phyloP scores from a whole-genome alignment of 495 filamentous ascomycete genomes.

The Platismatia glauca region DNA sequence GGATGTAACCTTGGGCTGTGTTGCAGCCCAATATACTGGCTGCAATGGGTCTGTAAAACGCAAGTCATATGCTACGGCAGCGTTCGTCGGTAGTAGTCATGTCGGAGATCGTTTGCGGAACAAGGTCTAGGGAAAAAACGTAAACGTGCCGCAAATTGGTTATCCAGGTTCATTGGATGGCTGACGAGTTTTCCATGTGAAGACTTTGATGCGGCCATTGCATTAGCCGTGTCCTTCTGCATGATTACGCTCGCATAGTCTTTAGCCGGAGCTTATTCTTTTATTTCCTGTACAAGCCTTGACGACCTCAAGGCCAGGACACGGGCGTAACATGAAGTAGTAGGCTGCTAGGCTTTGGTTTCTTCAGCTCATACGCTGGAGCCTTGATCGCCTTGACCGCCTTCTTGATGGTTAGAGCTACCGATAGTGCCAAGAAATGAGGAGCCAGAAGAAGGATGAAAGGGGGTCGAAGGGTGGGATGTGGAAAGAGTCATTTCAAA shows the following conservation, averaged over 20 bases:
- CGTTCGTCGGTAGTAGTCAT: not conserved
- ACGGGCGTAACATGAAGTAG: constrained; percentile 6
- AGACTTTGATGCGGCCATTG: not conserved
- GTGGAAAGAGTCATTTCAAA: not conserved
- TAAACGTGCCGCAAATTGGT: not conserved
- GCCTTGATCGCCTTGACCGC: not conserved
- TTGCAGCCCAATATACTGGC: constrained; percentile 7
- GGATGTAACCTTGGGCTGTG: constrained; percentile 12
- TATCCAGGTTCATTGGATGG: not conserved
- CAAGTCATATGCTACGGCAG: not conserved
- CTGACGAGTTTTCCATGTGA: not conserved
- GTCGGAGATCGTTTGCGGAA: constrained; percentile 1
- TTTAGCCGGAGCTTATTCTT: not conserved
- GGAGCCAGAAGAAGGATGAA: not conserved
- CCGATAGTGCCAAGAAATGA: constrained; percentile 5
- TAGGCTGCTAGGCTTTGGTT: constrained; percentile 5
- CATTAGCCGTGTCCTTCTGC: constrained; percentile 6
- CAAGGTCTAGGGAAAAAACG: constrained; percentile 2
- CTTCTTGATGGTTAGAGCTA: not conserved
- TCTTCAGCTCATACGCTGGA: not conserved
- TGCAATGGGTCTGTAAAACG: not conserved
- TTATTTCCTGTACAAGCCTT: constrained; percentile 10
- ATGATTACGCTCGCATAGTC: constrained; percentile 2
- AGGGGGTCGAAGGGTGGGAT: constrained; percentile 1
- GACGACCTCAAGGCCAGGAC: constrained; percentile 2